phyloP scores from a whole-genome alignment of 148 eudicot genomes.

The Gaultheria prostrata region DNA sequence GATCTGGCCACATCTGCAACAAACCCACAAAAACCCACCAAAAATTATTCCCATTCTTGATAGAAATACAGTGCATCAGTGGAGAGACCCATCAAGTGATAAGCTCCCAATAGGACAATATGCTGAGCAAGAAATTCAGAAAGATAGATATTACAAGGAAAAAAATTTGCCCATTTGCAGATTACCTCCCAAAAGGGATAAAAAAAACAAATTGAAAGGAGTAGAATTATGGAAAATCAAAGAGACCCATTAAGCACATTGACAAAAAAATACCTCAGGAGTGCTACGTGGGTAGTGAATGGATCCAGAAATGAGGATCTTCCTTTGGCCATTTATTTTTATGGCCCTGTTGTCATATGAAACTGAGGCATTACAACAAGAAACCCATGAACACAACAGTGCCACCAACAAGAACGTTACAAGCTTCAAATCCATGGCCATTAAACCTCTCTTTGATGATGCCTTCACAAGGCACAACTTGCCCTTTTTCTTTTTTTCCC shows the following conservation, averaged over 20 bases:
- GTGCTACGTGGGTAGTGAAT: slow-evolving; percentile 95
- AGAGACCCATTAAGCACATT: background rate
- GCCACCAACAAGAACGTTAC: slow-evolving; percentile 33
- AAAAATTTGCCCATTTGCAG: background rate
- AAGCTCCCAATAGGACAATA: background rate
- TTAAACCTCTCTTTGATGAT: slow-evolving; percentile 13
- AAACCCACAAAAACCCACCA: slow-evolving; percentile 18
- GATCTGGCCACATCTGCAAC: slow-evolving; percentile 93
- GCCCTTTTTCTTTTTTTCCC: slow-evolving; percentile 21
- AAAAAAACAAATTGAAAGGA: background rate
- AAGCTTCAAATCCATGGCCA: slow-evolving; percentile 30
- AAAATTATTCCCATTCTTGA: background rate
- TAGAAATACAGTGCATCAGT: background rate
- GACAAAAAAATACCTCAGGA: slow-evolving; percentile 61
- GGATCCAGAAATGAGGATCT: slow-evolving; percentile 89
- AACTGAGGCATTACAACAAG: slow-evolving; percentile 46
- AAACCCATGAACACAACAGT: slow-evolving; percentile 35
- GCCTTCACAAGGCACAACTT: slow-evolving; percentile 29
- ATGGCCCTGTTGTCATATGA: slow-evolving; percentile 73
- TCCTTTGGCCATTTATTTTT: slow-evolving; percentile 69
- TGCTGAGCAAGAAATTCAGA: slow-evolving; percentile 1
- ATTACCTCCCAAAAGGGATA: slow-evolving; percentile 9
- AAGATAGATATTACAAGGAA: slow-evolving; percentile 6
- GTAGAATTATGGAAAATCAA: slow-evolving; percentile 4
- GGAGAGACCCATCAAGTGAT: background rate